These are phyloP conservation scores for Sergeia podlipaevii DNA, from an alignment of 208 protist genomes.

Conservation along the genomic window DNA sequence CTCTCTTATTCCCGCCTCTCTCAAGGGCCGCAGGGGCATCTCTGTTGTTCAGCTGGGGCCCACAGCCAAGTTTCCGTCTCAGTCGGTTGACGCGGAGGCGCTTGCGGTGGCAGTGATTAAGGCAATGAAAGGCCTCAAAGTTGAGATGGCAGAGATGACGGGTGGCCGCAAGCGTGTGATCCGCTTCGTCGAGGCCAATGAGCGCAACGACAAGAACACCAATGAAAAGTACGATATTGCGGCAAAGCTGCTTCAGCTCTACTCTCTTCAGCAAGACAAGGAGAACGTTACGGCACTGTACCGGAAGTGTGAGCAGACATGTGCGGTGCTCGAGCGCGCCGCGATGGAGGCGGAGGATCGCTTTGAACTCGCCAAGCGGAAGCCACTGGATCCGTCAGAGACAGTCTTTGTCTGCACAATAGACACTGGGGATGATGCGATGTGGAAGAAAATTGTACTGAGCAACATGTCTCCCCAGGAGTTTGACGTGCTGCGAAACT, in stretches of 20 bases:
- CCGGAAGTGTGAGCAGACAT: constrained; percentile 26
- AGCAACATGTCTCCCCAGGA: constrained; percentile 40
- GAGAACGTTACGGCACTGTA: constrained; percentile 45
- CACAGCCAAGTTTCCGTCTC: constrained; percentile 46
- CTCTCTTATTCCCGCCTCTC: constrained; percentile 54
- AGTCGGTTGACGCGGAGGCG: constrained; percentile 21
- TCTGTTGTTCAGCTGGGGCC: constrained; percentile 37
- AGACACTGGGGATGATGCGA: constrained; percentile 57
- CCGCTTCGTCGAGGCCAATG: constrained; percentile 6
- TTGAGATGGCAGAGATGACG: constrained; percentile 20
- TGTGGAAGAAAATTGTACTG: constrained; percentile 46
- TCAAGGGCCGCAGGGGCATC: constrained; percentile 63
- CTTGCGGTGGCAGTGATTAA: constrained; percentile 15
- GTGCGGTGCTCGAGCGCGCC: constrained; percentile 47
- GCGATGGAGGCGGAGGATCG: constrained; percentile 73
- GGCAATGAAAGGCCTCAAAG: constrained; percentile 44
- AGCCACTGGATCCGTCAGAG: constrained; percentile 51
- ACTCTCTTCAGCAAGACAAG: constrained; percentile 43
- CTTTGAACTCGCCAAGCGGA: constrained; percentile 46
- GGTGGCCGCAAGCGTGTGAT: constrained; percentile 13
- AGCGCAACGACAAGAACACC: constrained; percentile 14
- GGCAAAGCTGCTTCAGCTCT: constrained; percentile 49
- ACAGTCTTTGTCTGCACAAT: constrained; percentile 71
- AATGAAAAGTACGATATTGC: constrained; percentile 12
- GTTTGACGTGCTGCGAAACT: constrained; percentile 38